A percentile compares a stretch with the other conserved stretches of the same genome.
Evolutionary conservation across 305 asterid genomes (phyloP).

Genomic region (Solanum hybrid): DNA sequence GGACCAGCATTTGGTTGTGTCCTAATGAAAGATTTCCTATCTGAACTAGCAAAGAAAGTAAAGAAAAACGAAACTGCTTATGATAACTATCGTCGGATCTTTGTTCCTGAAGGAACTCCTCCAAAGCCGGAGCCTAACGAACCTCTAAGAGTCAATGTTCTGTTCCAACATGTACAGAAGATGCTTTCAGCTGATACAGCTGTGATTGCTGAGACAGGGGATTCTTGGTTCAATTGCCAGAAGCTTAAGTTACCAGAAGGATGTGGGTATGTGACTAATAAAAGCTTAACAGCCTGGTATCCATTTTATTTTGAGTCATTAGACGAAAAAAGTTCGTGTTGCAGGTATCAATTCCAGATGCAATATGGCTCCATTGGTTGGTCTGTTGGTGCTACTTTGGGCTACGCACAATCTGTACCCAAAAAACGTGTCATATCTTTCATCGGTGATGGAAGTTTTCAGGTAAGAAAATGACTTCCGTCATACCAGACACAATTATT

Average conservation of each 20-base stretch:
- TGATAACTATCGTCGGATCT: slow-evolving; percentile 45
- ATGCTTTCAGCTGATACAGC: slow-evolving; percentile 36
- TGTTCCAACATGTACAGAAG: slow-evolving; percentile 42
- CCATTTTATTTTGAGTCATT: slow-evolving; percentile 6
- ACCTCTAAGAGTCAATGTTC: slow-evolving; percentile 43
- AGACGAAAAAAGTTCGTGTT: slow-evolving; percentile 19
- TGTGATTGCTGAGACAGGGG: slow-evolving; percentile 63
- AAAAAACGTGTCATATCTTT: slow-evolving; percentile 42
- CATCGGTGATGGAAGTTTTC: slow-evolving; percentile 70
- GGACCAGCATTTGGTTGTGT: slow-evolving; percentile 60
- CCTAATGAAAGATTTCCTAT: slow-evolving; percentile 44
- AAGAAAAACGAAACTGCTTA: slow-evolving; percentile 29
- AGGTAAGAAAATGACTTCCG: slow-evolving; percentile 19
- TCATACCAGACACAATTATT: background rate
- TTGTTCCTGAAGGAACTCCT: slow-evolving; percentile 41
- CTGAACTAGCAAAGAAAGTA: slow-evolving; percentile 28
- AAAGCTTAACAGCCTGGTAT: background rate
- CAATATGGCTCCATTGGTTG: slow-evolving; percentile 56
- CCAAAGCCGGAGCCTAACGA: slow-evolving; percentile 26
- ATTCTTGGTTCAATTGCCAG: slow-evolving; percentile 71
- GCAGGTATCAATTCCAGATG: slow-evolving; percentile 61
- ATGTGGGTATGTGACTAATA: slow-evolving; percentile 37
- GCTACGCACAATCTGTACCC: slow-evolving; percentile 50
- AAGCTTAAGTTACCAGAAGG: slow-evolving; percentile 52
- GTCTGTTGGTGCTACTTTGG: slow-evolving; percentile 58